Base-by-base conservation (phyloP, 192 early-diverging fungal genomes). In the Linnemannia zychae region DNA sequence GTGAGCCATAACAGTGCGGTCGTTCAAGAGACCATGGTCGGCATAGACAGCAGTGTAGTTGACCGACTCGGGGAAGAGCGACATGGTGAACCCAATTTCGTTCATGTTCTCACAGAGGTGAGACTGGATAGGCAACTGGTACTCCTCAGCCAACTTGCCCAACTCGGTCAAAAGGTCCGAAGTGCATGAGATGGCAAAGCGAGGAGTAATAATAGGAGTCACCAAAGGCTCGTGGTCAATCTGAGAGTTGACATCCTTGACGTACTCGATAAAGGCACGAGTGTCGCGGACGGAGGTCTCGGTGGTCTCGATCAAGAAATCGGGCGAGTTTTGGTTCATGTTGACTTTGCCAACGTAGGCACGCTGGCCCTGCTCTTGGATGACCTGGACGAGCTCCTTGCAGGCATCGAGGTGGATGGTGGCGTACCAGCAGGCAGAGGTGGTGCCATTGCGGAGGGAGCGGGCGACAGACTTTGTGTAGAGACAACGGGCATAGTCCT, bases 301-400 rank as follows among this genome's bases (percentile, higher is more conserved):
- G 11, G 94, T 94, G 24, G 89, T 82, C 85, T 98, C 97, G 34
- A 92, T 82, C 86, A 97, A 95, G 79, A 91, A 94, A 46, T 93
- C 91, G 34, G 97, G 96, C 1, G 92, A 86, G 82, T 98, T 97
- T 74, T 93, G 89, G 87, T 98, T 97, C 98, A 99, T 99, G 91
- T 96, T 97, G 72, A 99, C 97, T 82, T 98, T 98, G 24, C 98
- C 98, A 47, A 99, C 93, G 82, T 92, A 96, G 28, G 95, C 97
- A 72, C 98, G 95, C 87, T 99, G 98, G 12, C 97, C 98, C n/a
- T 90, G 84, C 48, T 90, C 84, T 48, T 92, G 89, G 66, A 97
- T 91, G 34, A 95, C 90, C 44, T 96, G 90, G 4, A 93, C 97
- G 71, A 99, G 90, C 22, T 90, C 77, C 71, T 94, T 91, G 78